A percentile compares a stretch with the other conserved stretches of the same genome.
Evolutionary conservation across 768 basidiomycete species (phyloP).

Genomic region (Serendipita sp.): DNA sequence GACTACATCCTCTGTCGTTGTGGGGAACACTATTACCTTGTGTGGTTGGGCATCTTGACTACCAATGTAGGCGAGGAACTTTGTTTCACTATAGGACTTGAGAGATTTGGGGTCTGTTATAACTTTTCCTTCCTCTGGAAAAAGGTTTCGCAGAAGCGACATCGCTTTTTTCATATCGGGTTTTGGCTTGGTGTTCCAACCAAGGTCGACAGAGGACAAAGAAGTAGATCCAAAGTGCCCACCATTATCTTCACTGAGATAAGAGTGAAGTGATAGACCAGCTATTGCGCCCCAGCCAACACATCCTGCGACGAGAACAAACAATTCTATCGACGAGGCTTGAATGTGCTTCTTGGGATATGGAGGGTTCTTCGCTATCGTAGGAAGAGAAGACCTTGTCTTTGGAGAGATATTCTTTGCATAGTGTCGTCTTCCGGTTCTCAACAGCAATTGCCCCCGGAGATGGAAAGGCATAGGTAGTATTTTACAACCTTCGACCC

Average conservation of each 20-base stretch:
- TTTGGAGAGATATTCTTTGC: no score
- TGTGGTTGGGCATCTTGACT: background rate
- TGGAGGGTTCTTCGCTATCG: no score
- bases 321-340: no score
- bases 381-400: no score
- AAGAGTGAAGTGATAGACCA: background rate
- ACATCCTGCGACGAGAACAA: background rate
- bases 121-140: background rate
- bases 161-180: background rate
- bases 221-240: background rate
- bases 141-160: background rate
- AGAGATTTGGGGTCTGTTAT: background rate
- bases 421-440: no score
- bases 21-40: constrained; percentile 16
- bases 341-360: no score
- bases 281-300: background rate
- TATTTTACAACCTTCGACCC: no score
- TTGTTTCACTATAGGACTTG: background rate
- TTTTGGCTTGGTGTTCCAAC: background rate
- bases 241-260: background rate
- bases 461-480: no score
- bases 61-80: background rate
- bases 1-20: constrained; percentile 27
- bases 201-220: background rate
- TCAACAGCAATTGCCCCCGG: no score